Evolutionary conservation across 2,329 filamentous ascomycete genomes (phyloP), one percentile per base, ranked within the genome.

Genomic region (Ophiostoma sp.): DNA sequence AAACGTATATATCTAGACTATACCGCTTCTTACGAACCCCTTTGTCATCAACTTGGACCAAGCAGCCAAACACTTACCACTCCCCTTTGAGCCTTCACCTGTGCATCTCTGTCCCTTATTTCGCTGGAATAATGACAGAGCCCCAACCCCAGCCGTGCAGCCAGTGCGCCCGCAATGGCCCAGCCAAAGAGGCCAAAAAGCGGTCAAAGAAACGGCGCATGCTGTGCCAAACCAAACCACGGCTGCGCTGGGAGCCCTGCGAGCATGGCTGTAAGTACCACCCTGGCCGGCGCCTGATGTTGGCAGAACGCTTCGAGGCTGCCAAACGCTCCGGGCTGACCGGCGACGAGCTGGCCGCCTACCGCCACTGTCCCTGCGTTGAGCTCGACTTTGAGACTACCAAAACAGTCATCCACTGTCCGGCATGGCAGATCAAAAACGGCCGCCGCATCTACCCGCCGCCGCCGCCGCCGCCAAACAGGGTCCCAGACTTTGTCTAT

Each of bases 211-310:
- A 55, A 11, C 49, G 49, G 8, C 49, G 49, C 12, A 55, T 55
- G 49, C 49, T 55, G n/a, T 55, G 49, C n/a, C 49, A 55, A 3
- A 63, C 60, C 60, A 63, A 42, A 40, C 16, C 40, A 11, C 60
- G 60, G n/a, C n/a, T 63, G 40, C 38, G 60, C 40, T 63, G 58
- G 58, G 58, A 62, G 14, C 60, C 60, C 5, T 63, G 60, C 16
- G 14, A 6, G 7, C 38, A 42, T 11, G 60, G 60, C 60, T 63
- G 60, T 40, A n/a, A 40, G 12, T 63, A 42, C 60, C 40, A 42
- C 16, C 60, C 40, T 5, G 60, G 60, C 40, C 60, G 60, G 9
- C 60, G 40, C 40, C 60, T 41, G 40, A n/a, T 42, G 16, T 16
- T 63, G 7, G 60, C 60, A 6, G 60, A 63, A n/a, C 38, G 40